A percentile compares a stretch with the other conserved stretches of the same genome.
These are phyloP conservation scores for Sequoia sempervirens DNA, from an alignment of 75 land plant species.

Conservation along the genomic window DNA sequence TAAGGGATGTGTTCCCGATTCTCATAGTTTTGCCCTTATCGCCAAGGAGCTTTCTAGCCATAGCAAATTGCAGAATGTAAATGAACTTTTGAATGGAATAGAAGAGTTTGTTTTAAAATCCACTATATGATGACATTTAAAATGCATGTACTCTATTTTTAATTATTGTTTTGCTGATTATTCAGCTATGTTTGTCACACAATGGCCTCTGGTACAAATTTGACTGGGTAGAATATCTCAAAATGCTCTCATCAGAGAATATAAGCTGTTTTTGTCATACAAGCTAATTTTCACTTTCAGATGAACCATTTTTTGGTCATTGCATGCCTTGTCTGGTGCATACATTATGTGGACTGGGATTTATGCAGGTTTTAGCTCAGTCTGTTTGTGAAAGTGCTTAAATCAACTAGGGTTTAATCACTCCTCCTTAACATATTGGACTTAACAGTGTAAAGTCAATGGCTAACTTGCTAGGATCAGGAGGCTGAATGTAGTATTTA, in stretches of 20 bases:
- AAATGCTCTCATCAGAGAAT: not conserved
- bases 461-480: not conserved
- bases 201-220: not conserved
- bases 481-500: not conserved
- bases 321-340: not conserved
- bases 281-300: not conserved
- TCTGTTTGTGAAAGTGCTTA: not conserved
- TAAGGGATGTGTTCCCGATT: not conserved
- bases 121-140: not conserved
- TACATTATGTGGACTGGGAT: not conserved
- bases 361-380: not conserved
- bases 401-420: not conserved
- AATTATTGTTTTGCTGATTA: not conserved
- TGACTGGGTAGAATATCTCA: not conserved
- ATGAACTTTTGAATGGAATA: not conserved
- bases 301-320: not conserved
- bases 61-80: not conserved
- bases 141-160: not conserved
- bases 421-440: not conserved
- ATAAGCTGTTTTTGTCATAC: not conserved
- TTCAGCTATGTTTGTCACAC: not conserved
- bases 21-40: slow-evolving; percentile 2
- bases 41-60: not conserved
- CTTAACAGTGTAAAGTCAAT: not conserved
- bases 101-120: not conserved